Evolutionary conservation across 306 rosid genomes (phyloP).

Genomic region (Parietaria judaica): DNA sequence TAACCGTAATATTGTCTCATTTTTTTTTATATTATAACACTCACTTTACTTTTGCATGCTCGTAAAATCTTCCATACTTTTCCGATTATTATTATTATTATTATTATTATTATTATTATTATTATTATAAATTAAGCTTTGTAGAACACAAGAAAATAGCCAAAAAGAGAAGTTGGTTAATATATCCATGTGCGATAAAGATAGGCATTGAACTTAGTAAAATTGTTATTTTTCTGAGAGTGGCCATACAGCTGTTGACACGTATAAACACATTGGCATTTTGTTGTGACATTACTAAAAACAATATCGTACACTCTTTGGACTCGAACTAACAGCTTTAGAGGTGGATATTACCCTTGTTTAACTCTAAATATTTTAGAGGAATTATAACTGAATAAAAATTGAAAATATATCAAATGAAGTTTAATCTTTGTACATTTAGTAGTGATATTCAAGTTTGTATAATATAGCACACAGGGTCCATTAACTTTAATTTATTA

Average conservation of each 20-base stretch:
- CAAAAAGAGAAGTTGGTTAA: background rate
- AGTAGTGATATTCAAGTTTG: too few species aligned
- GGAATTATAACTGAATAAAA: background rate
- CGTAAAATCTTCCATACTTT: background rate
- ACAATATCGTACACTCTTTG: constrained; percentile 8
- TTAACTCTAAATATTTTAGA: background rate
- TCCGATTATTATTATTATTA: background rate
- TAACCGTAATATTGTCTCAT: background rate
- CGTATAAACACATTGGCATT: background rate
- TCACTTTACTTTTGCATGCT: background rate
- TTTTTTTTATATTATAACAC: background rate
- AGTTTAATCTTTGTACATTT: too few species aligned
- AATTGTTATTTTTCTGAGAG: background rate
- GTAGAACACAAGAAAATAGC: background rate
- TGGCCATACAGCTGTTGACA: background rate
- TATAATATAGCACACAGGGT: too few species aligned
- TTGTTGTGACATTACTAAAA: background rate
- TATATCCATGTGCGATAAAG: background rate
- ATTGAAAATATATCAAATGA: too few species aligned
- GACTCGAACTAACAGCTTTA: background rate
- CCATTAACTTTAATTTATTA: too few species aligned
- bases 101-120: background rate
- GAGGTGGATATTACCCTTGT: background rate
- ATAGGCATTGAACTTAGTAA: background rate
- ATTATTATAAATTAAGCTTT: too few species aligned